Evolutionary conservation across 163 green algal genomes (phyloP), one percentile per base, ranked within the genome.

Genomic region (Volvox carteri): DNA sequence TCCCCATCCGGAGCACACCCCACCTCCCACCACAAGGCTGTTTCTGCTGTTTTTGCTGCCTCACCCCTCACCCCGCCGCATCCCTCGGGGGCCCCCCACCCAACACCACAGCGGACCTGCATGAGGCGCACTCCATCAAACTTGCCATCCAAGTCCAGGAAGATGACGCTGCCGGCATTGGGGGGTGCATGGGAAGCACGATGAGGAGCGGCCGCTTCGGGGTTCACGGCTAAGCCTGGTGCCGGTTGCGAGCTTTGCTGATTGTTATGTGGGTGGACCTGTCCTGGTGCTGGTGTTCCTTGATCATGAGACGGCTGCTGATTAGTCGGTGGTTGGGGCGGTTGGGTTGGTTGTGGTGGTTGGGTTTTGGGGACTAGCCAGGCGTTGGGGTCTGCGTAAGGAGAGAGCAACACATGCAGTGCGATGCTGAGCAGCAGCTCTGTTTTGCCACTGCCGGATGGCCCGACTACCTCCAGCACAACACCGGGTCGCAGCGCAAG

Each of bases 111-210:
- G n/a, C 41, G 6, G 23, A 78, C 90, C 86, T 93, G 90, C 18
- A 91, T 74, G 9, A 95, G 84, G 0, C 92, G 67, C 8, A 92
- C 23, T 18, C 37, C 28, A 54, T 93, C 86, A 83, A 94, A 93
- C 54, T 95, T 95, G 67, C 88, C 88, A 35, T 94, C 91, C 46
- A 93, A 65, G 89, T 95, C 92, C 0, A 95, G 23, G 0, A 93
- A 23, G 12, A 94, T 50, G 11, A 93, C 91, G 4, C 44, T 41
- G 35, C 83, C 83, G 21, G 14, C 50, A 35, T 41, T 58, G 23
- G 21, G 48, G 42, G 54, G n/a, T n/a, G n/a, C n/a, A n/a, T n/a
- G n/a, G n/a, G n/a, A n/a, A n/a, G n/a, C n/a, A n/a, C n/a, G n/a
- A n/a, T n/a, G n/a, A n/a, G n/a, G n/a, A n/a, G n/a, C n/a, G n/a